A percentile compares a stretch with the other conserved stretches of the same genome.
Evolutionary conservation across 805 yeast genomes (phyloP).

Genomic region (Yamadazyma nakazawae): DNA sequence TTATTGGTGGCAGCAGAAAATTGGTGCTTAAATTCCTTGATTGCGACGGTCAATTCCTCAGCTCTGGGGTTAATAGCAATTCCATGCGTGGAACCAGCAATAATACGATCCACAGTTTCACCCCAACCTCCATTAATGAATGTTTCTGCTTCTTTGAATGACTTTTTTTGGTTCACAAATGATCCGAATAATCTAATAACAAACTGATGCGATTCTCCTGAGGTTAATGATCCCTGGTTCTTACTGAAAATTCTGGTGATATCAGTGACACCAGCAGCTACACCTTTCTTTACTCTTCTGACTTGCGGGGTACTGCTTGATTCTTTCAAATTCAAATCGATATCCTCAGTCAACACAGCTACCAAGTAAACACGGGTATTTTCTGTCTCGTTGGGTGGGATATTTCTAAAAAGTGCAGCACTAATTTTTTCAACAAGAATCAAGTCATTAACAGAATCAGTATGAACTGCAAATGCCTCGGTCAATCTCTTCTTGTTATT

Average conservation of each 20-base stretch:
- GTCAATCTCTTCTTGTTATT: constrained; percentile 62
- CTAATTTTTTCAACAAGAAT: constrained; percentile 62
- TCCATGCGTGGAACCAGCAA: constrained; percentile 70
- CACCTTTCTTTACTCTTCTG: constrained; percentile 61
- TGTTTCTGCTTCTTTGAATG: constrained; percentile 14
- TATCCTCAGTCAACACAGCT: constrained; percentile 69
- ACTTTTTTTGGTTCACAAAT: constrained; percentile 45
- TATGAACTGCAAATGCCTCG: constrained; percentile 73
- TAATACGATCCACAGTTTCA: constrained; percentile 72
- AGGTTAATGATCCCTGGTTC: constrained; percentile 54
- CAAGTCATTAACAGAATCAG: constrained; percentile 54
- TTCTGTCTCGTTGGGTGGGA: constrained; percentile 65
- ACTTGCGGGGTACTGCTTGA: constrained; percentile 26
- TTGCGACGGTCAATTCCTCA: constrained; percentile 61
- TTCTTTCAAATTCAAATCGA: constrained; percentile 42
- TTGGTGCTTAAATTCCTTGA: constrained; percentile 67
- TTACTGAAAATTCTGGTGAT: constrained; percentile 73
- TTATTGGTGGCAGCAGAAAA: constrained; percentile 14
- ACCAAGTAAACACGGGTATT: constrained; percentile 69
- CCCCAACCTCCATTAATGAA: constrained; percentile 76
- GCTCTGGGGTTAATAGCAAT: constrained; percentile 81
- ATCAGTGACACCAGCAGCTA: constrained; percentile 87
- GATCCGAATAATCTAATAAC: constrained; percentile 71
- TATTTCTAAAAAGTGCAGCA: constrained; percentile 75
- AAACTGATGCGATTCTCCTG: constrained; percentile 69